These are phyloP conservation scores for Sisymbrium irio DNA, from an alignment of 345 rosid species.

Conservation along the genomic window DNA sequence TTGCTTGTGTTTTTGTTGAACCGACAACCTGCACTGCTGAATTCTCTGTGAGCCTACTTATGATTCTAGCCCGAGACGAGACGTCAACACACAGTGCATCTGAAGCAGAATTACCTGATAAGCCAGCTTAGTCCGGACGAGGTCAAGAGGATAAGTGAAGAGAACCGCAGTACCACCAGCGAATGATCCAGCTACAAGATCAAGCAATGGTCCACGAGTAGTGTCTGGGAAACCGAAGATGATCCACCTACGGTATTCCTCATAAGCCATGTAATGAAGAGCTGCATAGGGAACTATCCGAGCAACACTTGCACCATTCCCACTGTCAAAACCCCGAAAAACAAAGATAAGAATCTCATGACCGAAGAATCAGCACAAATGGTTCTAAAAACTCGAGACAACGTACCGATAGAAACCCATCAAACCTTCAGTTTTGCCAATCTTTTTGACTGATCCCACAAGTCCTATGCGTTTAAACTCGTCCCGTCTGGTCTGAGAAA, in stretches of 20 bases:
- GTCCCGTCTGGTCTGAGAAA: slow-evolving; percentile 70
- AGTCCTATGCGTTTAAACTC: slow-evolving; percentile 74
- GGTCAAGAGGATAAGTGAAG: slow-evolving; percentile 87
- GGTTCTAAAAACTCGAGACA: neutral
- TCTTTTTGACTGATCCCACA: slow-evolving; percentile 66
- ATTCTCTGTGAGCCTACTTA: slow-evolving; percentile 14
- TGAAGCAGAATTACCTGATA: slow-evolving; percentile 60
- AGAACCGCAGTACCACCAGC: slow-evolving; percentile 96
- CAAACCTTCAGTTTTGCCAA: slow-evolving; percentile 73
- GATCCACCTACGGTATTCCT: slow-evolving; percentile 90
- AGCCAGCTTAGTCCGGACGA: slow-evolving; percentile 86
- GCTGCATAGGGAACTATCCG: slow-evolving; percentile 94
- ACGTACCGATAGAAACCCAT: slow-evolving; percentile 87
- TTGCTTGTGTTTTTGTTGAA: slow-evolving; percentile 46
- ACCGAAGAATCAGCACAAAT: neutral
- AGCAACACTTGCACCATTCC: slow-evolving; percentile 93
- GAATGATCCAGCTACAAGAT: slow-evolving; percentile 87
- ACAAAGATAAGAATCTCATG: neutral
- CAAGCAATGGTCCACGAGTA: slow-evolving; percentile 82
- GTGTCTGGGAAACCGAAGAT: slow-evolving; percentile 54
- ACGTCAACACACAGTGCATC: neutral
- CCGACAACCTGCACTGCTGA: slow-evolving; percentile 59
- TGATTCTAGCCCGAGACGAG: neutral
- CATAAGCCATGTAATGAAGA: slow-evolving; percentile 93
- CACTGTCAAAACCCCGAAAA: slow-evolving; percentile 43